phyloP scores from a whole-genome alignment of 169 alveolate genomes.

The Plasmodium relictum region DNA sequence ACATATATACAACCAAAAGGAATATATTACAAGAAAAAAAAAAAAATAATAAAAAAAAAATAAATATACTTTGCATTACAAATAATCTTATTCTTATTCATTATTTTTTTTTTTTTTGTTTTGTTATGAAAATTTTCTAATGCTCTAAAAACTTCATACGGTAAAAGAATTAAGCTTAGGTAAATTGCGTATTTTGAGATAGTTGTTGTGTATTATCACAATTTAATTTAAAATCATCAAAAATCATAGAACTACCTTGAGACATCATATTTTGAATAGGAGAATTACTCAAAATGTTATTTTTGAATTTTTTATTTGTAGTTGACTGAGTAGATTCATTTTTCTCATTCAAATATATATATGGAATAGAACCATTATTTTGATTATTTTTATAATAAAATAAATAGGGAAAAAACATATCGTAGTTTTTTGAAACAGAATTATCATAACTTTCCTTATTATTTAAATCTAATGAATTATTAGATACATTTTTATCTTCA shows the following conservation, averaged over 20 bases:
- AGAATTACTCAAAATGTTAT: not conserved
- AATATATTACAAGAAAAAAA: too few relatives aligned
- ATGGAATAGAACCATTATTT: not conserved
- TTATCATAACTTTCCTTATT: not conserved
- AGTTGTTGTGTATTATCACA: not conserved
- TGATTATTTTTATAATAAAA: slow-evolving; percentile 7
- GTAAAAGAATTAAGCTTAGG: not conserved
- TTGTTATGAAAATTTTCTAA: too few relatives aligned
- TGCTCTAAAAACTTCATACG: not conserved
- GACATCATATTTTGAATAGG: not conserved
- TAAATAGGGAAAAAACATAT: slow-evolving; percentile 6
- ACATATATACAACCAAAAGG: too few relatives aligned
- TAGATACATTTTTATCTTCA: not conserved
- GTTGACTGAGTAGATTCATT: not conserved
- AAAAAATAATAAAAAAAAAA: not conserved
- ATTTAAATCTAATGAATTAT: not conserved
- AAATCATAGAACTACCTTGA: not conserved
- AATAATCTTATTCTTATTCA: not conserved
- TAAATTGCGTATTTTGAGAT: not conserved
- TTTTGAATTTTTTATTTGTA: not conserved
- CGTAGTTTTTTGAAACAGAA: slow-evolving; percentile 9
- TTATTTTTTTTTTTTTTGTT: too few relatives aligned
- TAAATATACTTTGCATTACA: not conserved
- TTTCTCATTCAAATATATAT: slow-evolving; percentile 4
- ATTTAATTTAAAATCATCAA: slow-evolving; percentile 1